Conservation (phyloP, 2,329 filamentous ascomycete species). For the Fusarium chaquense region DNA sequence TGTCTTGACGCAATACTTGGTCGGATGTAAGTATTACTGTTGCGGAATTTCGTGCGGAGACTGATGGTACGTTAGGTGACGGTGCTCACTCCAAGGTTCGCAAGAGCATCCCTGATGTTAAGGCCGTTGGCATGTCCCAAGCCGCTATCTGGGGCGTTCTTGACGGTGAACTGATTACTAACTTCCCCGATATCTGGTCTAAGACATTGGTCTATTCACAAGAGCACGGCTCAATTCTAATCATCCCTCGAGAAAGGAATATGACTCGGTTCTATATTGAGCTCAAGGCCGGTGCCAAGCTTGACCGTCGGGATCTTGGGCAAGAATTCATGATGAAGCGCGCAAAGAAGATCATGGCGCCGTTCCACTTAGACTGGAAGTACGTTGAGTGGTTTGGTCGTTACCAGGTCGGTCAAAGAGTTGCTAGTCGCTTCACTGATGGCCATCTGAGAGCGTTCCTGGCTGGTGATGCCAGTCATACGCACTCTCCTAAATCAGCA, state of each 20-base stretch:
- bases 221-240: slow-evolving; percentile 75
- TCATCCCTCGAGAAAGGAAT: slow-evolving; percentile 78
- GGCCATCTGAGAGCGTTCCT: slow-evolving; percentile 73
- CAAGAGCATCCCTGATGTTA: slow-evolving; percentile 68
- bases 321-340: slow-evolving; percentile 78
- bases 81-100: slow-evolving; percentile 79
- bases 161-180: slow-evolving; percentile 76
- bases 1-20: slow-evolving; percentile 71
- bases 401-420: slow-evolving; percentile 77
- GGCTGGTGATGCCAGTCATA: slow-evolving; percentile 77
- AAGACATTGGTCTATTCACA: slow-evolving; percentile 78
- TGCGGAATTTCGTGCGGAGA: neutral
- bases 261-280: slow-evolving; percentile 75
- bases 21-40: slow-evolving; percentile 69
- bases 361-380: slow-evolving; percentile 68
- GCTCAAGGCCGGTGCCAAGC: slow-evolving; percentile 61
- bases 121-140: slow-evolving; percentile 68
- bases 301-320: slow-evolving; percentile 57
- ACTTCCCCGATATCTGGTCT: slow-evolving; percentile 81
- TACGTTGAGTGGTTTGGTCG: slow-evolving; percentile 78
- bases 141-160: slow-evolving; percentile 75
- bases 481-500: slow-evolving; percentile 78
- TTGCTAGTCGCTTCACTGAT: slow-evolving; percentile 77
- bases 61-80: slow-evolving; percentile 61
- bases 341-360: slow-evolving; percentile 70